Conservation (phyloP, 768 basidiomycete species). For the Termitomyces sp. region DNA sequence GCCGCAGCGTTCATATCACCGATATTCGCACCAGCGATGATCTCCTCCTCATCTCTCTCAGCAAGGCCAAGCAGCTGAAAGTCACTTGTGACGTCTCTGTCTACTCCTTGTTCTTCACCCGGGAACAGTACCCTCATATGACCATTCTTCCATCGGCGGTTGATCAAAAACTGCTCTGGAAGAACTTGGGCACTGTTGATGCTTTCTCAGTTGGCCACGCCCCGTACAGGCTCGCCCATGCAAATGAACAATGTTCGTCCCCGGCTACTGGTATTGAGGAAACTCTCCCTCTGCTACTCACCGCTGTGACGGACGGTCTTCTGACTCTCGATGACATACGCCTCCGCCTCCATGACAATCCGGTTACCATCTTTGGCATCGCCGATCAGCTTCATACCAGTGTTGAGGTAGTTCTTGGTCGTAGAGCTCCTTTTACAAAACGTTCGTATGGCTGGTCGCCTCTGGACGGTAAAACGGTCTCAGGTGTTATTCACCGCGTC, state of each 20-base stretch:
- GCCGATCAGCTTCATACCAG: constrained; percentile 83
- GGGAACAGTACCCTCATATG: constrained; percentile 64
- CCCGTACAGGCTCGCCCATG: constrained; percentile 70
- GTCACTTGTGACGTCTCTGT: constrained; percentile 96
- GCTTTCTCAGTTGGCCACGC: constrained; percentile 85
- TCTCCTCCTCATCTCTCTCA: constrained; percentile 83
- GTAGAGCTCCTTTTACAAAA: constrained; percentile 52
- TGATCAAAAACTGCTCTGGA: constrained; percentile 84
- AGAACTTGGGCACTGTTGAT: constrained; percentile 78
- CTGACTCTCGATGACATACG: constrained; percentile 82
- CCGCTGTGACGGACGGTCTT: constrained; percentile 75
- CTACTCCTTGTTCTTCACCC: constrained; percentile 85
- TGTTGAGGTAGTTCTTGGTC: constrained; percentile 89
- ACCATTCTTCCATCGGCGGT: constrained; percentile 62
- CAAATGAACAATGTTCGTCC: constrained; percentile 54
- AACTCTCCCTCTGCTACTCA: constrained; percentile 80
- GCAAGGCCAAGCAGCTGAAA: constrained; percentile 89
- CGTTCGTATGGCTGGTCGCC: constrained; percentile 75
- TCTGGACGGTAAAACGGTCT: constrained; percentile 51
- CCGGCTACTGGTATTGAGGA: constrained; percentile 83
- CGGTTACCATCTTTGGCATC: constrained; percentile 84
- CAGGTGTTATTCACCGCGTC: constrained; percentile 85
- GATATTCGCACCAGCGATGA: constrained; percentile 87
- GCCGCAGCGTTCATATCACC: constrained; percentile 83
- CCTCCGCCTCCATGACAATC: constrained; percentile 85